A percentile compares a stretch with the other conserved stretches of the same genome.
These are phyloP conservation scores for Pythium pyrilobum DNA, from an alignment of 352 stramenopile species.

Conservation along the genomic window DNA sequence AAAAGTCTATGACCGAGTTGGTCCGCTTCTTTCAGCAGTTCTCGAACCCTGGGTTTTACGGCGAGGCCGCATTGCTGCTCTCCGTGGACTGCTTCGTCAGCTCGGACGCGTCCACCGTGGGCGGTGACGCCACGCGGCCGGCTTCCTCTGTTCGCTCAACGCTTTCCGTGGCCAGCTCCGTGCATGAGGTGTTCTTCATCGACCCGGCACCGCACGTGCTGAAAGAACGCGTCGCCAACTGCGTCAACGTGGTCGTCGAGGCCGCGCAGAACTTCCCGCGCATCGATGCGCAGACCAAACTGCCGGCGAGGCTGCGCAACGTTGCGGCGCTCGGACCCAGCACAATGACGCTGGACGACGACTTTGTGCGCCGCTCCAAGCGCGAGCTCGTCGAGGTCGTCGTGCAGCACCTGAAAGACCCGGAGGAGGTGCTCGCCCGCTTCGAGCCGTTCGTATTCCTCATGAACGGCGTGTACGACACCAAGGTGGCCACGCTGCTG, in stretches of 20 bases:
- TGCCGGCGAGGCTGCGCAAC: conserved; percentile 57
- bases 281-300: conserved; percentile 78
- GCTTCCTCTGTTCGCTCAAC: background rate
- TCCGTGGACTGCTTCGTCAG: conserved; percentile 41
- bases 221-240: conserved; percentile 61
- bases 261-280: conserved; percentile 85
- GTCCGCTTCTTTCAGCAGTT: conserved; percentile 76
- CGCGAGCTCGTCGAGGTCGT: conserved; percentile 46
- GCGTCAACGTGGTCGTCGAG: conserved; percentile 68
- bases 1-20: conserved; percentile 74
- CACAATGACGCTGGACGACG: conserved; percentile 74
- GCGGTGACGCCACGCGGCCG: background rate
- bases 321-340: conserved; percentile 71
- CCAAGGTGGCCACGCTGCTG: conserved; percentile 48
- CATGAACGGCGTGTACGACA: conserved; percentile 76
- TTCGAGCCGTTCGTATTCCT: conserved; percentile 77
- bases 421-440: conserved; percentile 53
- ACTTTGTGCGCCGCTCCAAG: conserved; percentile 73
- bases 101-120: background rate
- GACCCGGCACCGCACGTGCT: conserved; percentile 48
- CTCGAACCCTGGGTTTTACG: conserved; percentile 38
- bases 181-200: conserved; percentile 48
- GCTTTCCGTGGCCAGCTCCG: background rate
- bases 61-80: conserved; percentile 57
- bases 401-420: conserved; percentile 59